Conservation (phyloP, 2,329 filamentous ascomycete species). For the Plenodomus lindquistii region DNA sequence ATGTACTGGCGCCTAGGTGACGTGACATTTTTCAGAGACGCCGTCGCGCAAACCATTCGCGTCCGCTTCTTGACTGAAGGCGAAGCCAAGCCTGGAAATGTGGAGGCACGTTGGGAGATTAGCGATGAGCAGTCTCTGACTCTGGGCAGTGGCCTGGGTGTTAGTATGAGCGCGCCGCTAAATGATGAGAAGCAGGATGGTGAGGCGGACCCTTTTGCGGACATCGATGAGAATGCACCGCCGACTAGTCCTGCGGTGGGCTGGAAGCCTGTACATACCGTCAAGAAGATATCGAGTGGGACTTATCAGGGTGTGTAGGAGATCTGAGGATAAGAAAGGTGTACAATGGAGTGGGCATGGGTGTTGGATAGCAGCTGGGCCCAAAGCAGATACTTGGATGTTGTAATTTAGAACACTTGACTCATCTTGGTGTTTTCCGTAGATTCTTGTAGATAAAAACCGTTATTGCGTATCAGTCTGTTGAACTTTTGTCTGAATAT, state of each 20-base stretch:
- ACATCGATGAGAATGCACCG: conserved; percentile 52
- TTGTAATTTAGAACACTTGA: neutral
- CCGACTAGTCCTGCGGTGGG: conserved; percentile 27
- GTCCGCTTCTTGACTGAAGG: conserved; percentile 79
- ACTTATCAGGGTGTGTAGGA: conserved; percentile 42
- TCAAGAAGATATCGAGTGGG: conserved; percentile 44
- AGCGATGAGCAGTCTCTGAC: conserved; percentile 51
- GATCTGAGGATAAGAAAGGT: neutral
- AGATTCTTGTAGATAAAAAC: neutral
- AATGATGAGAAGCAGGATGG: conserved; percentile 48
- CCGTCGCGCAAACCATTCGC: conserved; percentile 71
- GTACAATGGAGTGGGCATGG: neutral
- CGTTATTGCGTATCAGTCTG: neutral
- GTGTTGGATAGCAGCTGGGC: neutral
- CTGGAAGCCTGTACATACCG: conserved; percentile 40
- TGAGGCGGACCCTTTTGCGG: conserved; percentile 72
- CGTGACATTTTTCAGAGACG: conserved; percentile 65
- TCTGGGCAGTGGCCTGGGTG: conserved; percentile 66
- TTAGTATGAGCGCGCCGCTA: conserved; percentile 43
- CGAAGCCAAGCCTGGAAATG: conserved; percentile 70
- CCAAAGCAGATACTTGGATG: neutral
- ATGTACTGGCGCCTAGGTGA: conserved; percentile 83
- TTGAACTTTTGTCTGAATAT: too few species aligned
- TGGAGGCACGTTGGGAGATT: conserved; percentile 84
- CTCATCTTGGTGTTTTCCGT: neutral